Conservation (phyloP, 805 yeast species). For the Candida railenensis region DNA sequence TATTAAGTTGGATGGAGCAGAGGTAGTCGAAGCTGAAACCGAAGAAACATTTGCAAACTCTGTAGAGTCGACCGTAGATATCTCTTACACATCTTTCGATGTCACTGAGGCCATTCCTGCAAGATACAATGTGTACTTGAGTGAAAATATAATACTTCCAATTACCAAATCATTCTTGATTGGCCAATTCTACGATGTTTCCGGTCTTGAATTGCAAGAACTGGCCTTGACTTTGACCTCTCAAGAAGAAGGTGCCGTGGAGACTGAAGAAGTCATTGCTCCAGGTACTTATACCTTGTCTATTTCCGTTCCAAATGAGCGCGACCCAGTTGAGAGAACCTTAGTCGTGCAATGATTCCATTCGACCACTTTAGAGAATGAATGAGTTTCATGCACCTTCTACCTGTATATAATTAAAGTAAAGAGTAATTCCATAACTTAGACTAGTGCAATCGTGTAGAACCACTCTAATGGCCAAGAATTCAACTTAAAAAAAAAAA, state of each 20-base stretch:
- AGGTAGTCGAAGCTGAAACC: background rate
- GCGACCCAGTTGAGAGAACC: slow-evolving; percentile 13
- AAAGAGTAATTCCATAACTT: background rate
- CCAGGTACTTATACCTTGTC: slow-evolving; percentile 28
- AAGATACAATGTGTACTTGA: slow-evolving; percentile 16
- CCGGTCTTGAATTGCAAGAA: slow-evolving; percentile 32
- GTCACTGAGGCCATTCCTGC: slow-evolving; percentile 30
- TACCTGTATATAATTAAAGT: background rate
- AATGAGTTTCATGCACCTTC: background rate
- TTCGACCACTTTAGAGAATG: too few relatives aligned
- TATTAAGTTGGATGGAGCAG: background rate
- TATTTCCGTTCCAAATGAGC: slow-evolving; percentile 27
- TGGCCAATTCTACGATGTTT: slow-evolving; percentile 21
- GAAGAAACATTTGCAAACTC: slow-evolving; percentile 1
- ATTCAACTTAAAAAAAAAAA: too few relatives aligned
- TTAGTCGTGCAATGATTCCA: slow-evolving; percentile 4
- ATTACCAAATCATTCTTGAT: slow-evolving; percentile 25
- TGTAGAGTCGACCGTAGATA: slow-evolving; percentile 5
- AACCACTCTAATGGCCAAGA: too few relatives aligned
- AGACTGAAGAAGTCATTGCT: slow-evolving; percentile 17
- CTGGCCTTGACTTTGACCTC: slow-evolving; percentile 17
- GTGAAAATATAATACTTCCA: slow-evolving; percentile 20
- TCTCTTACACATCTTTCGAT: slow-evolving; percentile 28
- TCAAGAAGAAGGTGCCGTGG: slow-evolving; percentile 1
- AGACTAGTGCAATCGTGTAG: too few relatives aligned